Evolutionary conservation across 2,329 filamentous ascomycete species (phyloP).

Genomic region (Aspergillus flavus): DNA sequence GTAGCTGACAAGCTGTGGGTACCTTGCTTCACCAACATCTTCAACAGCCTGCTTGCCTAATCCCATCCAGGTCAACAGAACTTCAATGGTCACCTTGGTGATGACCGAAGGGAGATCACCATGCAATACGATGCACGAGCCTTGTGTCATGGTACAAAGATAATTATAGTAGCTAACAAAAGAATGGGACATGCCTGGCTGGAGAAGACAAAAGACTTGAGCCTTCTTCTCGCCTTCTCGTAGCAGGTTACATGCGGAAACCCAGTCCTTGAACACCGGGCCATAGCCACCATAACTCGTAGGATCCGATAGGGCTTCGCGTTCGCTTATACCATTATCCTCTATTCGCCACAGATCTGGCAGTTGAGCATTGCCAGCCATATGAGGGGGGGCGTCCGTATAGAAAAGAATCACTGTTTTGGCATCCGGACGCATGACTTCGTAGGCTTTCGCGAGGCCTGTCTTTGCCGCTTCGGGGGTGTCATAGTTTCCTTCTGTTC

Average conservation of each 20-base stretch:
- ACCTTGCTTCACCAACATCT: not conserved
- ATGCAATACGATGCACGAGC: constrained; percentile 42
- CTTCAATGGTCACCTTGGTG: constrained; percentile 45
- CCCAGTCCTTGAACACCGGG: constrained; percentile 50
- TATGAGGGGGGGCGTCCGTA: constrained; percentile 54
- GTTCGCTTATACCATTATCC: not conserved
- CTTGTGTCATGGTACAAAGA: constrained; percentile 47
- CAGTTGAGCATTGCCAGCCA: constrained; percentile 17
- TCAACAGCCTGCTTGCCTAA: constrained; percentile 11
- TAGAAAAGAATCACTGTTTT: constrained; percentile 55
- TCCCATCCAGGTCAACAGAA: constrained; percentile 51
- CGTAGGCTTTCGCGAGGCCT: constrained; percentile 50
- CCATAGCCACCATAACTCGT: constrained; percentile 37
- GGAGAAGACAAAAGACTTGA: constrained; percentile 50
- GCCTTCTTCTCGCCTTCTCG: constrained; percentile 27
- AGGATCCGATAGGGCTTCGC: not conserved
- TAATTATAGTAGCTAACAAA: constrained; percentile 40
- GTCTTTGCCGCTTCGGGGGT: constrained; percentile 55
- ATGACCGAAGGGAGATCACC: constrained; percentile 33
- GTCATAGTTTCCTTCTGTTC: constrained; percentile 42
- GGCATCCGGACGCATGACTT: constrained; percentile 51
- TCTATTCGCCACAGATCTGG: not conserved
- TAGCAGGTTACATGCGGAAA: constrained; percentile 40
- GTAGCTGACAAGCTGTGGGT: not conserved
- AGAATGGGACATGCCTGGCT: constrained; percentile 24